phyloP scores from a whole-genome alignment of 768 basidiomycete species.

The Mycena chlorophos region DNA sequence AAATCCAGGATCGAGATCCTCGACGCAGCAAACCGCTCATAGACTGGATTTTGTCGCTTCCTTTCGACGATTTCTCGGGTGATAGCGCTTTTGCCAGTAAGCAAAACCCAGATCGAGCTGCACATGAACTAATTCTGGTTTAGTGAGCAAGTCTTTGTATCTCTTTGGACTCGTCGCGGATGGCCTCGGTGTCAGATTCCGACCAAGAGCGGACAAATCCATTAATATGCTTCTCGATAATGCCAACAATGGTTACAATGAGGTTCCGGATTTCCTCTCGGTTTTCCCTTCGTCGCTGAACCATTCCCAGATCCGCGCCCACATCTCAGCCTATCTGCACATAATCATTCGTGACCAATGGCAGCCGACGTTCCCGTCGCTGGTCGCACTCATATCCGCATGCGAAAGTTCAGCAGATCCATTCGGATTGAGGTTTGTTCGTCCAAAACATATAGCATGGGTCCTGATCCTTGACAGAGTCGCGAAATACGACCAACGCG shows the following conservation, averaged over 20 bases:
- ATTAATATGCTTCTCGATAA: slow-evolving; percentile 71
- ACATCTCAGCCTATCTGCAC: slow-evolving; percentile 67
- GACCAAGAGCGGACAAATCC: slow-evolving; percentile 66
- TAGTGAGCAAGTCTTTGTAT: slow-evolving; percentile 77
- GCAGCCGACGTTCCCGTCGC: slow-evolving; percentile 64
- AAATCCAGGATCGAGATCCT: slow-evolving; percentile 73
- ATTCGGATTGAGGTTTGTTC: slow-evolving; percentile 54
- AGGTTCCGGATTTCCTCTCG: slow-evolving; percentile 46
- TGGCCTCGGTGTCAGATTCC: slow-evolving; percentile 64
- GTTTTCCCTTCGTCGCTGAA: neutral
- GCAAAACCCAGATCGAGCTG: slow-evolving; percentile 25
- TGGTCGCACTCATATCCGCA: slow-evolving; percentile 53
- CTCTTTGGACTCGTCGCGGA: slow-evolving; percentile 69
- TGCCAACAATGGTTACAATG: slow-evolving; percentile 80
- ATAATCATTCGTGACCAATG: slow-evolving; percentile 60
- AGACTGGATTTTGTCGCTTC: slow-evolving; percentile 73
- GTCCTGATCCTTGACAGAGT: slow-evolving; percentile 38
- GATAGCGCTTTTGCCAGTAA: slow-evolving; percentile 87
- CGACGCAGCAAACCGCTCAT: slow-evolving; percentile 72
- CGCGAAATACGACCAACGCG: slow-evolving; percentile 54
- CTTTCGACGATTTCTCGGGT: slow-evolving; percentile 78
- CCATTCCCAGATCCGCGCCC: slow-evolving; percentile 57
- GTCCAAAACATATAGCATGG: neutral
- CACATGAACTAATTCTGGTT: neutral
- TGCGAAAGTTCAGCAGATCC: slow-evolving; percentile 57